Evolutionary conservation across 306 rosid genomes (phyloP).

Genomic region (Canavalia ensiformis): DNA sequence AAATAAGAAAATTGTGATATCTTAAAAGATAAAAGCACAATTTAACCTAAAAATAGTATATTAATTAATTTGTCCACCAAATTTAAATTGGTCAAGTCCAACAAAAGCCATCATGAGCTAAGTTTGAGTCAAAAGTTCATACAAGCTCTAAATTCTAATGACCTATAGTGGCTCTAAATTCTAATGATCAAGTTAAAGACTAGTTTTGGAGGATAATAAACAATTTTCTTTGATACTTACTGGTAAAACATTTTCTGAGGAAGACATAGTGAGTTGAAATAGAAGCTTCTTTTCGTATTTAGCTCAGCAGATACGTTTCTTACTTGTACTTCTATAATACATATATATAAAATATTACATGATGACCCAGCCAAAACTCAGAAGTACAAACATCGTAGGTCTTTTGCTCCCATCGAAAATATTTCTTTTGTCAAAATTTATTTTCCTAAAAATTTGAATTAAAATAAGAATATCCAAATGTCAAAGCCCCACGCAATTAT

Average conservation of each 20-base stretch:
- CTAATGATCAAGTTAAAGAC: background rate
- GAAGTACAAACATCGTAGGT: background rate
- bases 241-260: background rate
- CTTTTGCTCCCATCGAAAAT: background rate
- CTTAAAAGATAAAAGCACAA: too few species aligned
- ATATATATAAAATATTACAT: background rate
- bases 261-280: background rate
- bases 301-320: background rate
- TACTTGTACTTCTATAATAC: background rate
- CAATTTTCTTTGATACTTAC: background rate
- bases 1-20: too few species aligned
- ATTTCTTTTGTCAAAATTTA: background rate
- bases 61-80: too few species aligned
- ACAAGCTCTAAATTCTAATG: constrained; percentile 14
- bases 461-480: constrained; percentile 10
- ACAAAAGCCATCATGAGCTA: too few species aligned
- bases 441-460: constrained; percentile 13
- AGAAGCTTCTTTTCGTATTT: constrained; percentile 20
- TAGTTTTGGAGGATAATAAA: background rate
- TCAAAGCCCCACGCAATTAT: constrained; percentile 22
- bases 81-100: too few species aligned
- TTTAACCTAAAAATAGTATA: too few species aligned
- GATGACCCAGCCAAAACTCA: background rate
- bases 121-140: constrained; percentile 5
- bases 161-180: background rate